Conservation (phyloP, 352 stramenopile genomes). For the Globisporangium carolinianum region DNA sequence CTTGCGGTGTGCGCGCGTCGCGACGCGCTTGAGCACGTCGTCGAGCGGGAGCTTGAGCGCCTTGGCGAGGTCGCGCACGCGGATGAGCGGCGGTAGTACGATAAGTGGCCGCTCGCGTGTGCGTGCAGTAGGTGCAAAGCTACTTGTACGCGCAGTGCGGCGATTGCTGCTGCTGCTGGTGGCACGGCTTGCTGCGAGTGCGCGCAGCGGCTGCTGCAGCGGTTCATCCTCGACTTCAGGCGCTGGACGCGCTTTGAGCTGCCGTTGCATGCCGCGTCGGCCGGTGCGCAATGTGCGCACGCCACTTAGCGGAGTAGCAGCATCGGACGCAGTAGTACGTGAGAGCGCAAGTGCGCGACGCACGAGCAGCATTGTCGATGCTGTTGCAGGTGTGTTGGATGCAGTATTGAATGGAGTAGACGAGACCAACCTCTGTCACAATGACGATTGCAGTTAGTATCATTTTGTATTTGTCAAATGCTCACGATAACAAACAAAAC, state of each 20-base stretch:
- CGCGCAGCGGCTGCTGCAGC: neutral
- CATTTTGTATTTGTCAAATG: no score
- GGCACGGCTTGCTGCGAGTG: neutral
- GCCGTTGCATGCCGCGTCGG: slow-evolving; percentile 14
- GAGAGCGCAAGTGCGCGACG: slow-evolving; percentile 5
- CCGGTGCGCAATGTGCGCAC: slow-evolving; percentile 4
- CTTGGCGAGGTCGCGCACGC: slow-evolving; percentile 72
- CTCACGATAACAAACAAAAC: no score
- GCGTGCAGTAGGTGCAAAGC: neutral
- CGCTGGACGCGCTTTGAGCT: neutral
- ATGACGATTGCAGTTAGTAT: no score
- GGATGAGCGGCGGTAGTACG: slow-evolving; percentile 42
- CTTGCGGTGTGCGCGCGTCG: slow-evolving; percentile 44
- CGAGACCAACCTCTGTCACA: no score
- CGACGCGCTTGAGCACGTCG: slow-evolving; percentile 62
- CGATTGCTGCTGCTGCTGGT: neutral
- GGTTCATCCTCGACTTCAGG: neutral
- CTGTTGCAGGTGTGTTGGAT: no score
- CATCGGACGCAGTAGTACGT: neutral
- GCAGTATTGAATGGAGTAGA: no score
- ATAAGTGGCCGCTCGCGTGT: slow-evolving; percentile 2
- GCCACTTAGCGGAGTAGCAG: neutral
- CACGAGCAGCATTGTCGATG: neutral
- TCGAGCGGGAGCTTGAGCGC: slow-evolving; percentile 53
- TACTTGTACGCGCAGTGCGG: neutral